These are phyloP conservation scores for Suillus decipiens DNA, from an alignment of 768 basidiomycete genomes.

Conservation along the genomic window DNA sequence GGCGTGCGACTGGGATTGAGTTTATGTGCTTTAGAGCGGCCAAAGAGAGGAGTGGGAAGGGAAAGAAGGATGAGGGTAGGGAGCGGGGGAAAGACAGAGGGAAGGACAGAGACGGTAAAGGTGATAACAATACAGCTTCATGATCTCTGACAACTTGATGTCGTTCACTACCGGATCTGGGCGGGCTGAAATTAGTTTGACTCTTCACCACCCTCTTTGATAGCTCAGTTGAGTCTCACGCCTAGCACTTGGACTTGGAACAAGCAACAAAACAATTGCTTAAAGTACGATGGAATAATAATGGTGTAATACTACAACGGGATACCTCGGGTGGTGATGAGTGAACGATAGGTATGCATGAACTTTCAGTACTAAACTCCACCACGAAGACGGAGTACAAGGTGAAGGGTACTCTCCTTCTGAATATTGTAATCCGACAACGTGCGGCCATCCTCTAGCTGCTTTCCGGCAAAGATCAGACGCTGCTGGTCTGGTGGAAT, in stretches of 20 bases:
- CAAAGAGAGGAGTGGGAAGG: slow-evolving; percentile 40
- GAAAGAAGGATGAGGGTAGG: neutral
- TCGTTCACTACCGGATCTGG: neutral
- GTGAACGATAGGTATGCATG: neutral
- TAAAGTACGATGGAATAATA: neutral
- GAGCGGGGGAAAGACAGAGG: slow-evolving; percentile 15
- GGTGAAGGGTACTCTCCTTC: slow-evolving; percentile 69
- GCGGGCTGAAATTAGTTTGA: neutral
- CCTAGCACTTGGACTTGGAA: too few relatives aligned
- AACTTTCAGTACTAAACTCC: slow-evolving; percentile 19
- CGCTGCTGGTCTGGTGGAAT: slow-evolving; percentile 80
- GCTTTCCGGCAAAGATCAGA: slow-evolving; percentile 75
- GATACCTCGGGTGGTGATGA: neutral
- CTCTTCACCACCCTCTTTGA: neutral
- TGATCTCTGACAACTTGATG: neutral
- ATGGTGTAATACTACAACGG: neutral
- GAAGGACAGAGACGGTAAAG: slow-evolving; percentile 15
- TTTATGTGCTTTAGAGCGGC: slow-evolving; percentile 90
- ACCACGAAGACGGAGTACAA: slow-evolving; percentile 64
- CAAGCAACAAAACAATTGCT: neutral
- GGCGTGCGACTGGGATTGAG: slow-evolving; percentile 90
- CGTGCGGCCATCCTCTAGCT: slow-evolving; percentile 68
- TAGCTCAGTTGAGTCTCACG: neutral
- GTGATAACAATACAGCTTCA: neutral
- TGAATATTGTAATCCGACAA: slow-evolving; percentile 73